Evolutionary conservation across 768 basidiomycete species (phyloP).

Genomic region (Paxillus ammoniavirescens): DNA sequence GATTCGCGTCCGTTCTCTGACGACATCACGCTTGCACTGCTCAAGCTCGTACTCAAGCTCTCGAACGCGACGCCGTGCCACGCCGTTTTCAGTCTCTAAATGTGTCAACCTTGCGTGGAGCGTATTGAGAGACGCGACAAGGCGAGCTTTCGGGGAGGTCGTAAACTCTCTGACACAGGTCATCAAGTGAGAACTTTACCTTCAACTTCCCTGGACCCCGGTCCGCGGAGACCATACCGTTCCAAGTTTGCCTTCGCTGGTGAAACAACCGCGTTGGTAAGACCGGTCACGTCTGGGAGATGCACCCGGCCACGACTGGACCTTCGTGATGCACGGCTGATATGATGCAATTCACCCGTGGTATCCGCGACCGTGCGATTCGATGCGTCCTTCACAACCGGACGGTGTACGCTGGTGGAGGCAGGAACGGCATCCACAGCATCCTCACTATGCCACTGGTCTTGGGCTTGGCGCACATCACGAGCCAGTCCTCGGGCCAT

Average conservation of each 20-base stretch:
- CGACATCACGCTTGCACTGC: constrained; percentile 75
- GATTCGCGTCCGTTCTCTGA: constrained; percentile 62
- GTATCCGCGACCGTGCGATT: constrained; percentile 24
- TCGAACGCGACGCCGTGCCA: constrained; percentile 77
- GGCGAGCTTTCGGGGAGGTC: constrained; percentile 44
- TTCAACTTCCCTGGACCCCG: constrained; percentile 58
- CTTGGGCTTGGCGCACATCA: constrained; percentile 49
- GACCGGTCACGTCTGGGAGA: constrained; percentile 80
- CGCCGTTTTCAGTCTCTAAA: constrained; percentile 78
- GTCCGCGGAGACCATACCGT: constrained; percentile 48
- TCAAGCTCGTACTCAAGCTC: constrained; percentile 89
- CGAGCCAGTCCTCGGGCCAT: constrained; percentile 55
- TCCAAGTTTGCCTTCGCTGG: constrained; percentile 58
- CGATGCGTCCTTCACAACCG: constrained; percentile 21
- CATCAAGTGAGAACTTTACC: constrained; percentile 38
- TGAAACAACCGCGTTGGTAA: constrained; percentile 75
- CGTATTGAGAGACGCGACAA: constrained; percentile 56
- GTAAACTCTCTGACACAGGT: not conserved
- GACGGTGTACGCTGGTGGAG: not conserved
- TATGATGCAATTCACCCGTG: constrained; percentile 4
- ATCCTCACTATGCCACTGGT: constrained; percentile 12
- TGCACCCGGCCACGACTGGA: constrained; percentile 45
- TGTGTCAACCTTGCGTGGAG: constrained; percentile 69
- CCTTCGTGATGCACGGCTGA: constrained; percentile 15
- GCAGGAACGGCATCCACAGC: not conserved